Evolutionary conservation across 257 asterid species (phyloP).

Genomic region (Nemophila menziesii): DNA sequence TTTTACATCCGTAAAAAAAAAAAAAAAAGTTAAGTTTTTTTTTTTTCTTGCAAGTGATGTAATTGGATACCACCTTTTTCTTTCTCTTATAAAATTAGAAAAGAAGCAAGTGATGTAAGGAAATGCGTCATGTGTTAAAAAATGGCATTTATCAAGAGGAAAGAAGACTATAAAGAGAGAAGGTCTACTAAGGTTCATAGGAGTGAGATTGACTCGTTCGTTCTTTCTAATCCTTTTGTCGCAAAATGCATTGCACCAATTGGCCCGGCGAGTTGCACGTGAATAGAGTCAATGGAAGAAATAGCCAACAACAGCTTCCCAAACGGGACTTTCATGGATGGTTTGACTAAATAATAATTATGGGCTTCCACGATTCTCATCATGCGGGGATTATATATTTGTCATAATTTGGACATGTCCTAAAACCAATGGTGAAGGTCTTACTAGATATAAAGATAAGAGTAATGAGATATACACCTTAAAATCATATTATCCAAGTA

Average conservation of each 20-base stretch:
- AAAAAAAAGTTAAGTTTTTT: too few relatives aligned
- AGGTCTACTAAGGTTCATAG: conserved; percentile 5
- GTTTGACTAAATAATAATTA: conserved; percentile 1
- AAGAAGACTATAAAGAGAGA: background rate
- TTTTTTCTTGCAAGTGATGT: too few relatives aligned
- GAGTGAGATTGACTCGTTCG: conserved; percentile 30
- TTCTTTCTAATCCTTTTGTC: background rate
- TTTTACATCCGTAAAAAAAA: conserved; percentile 13
- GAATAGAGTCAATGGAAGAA: conserved; percentile 18
- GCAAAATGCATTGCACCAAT: conserved; percentile 1
- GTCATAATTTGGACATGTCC: too few relatives aligned
- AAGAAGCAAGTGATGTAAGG: conserved; percentile 18
- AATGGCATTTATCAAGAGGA: conserved; percentile 7
- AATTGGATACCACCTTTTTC: too few relatives aligned
- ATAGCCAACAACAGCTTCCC: conserved; percentile 14
- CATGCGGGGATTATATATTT: too few relatives aligned
- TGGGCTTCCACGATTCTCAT: background rate
- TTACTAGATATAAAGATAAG: too few relatives aligned
- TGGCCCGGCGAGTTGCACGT: conserved; percentile 20
- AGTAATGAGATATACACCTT: too few relatives aligned
- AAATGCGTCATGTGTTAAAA: conserved; percentile 25
- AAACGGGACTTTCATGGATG: conserved; percentile 1
- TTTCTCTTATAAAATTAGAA: conserved; percentile 1
- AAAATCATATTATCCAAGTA: too few relatives aligned
- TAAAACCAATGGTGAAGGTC: too few relatives aligned